Evolutionary conservation across 371 early-diverging fungal species (phyloP).

Genomic region (Rhizomucor pusillus): DNA sequence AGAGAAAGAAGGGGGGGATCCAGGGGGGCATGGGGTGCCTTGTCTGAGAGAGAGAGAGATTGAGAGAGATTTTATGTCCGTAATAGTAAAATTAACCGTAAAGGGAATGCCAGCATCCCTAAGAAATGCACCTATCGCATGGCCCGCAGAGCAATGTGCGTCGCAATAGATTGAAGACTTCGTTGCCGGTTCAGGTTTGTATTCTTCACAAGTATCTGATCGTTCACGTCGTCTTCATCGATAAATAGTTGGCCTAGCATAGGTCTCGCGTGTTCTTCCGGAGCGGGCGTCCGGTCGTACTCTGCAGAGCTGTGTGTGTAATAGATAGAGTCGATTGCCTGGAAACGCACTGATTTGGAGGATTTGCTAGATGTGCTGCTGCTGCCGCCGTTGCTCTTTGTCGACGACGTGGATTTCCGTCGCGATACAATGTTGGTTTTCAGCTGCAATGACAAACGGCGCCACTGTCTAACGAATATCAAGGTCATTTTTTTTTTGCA

Average conservation of each 20-base stretch:
- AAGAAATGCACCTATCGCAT: conserved; percentile 12
- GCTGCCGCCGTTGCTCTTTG: not conserved
- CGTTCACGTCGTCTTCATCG: conserved; percentile 13
- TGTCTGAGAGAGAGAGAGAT: not conserved
- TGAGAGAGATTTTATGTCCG: conserved; percentile 4
- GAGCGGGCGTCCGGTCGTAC: conserved; percentile 35
- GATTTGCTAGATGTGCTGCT: conserved; percentile 1
- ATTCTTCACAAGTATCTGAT: conserved; percentile 14
- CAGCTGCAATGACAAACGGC: conserved; percentile 10
- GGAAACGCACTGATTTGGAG: conserved; percentile 35
- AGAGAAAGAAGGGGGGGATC: not conserved
- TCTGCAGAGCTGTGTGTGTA: conserved; percentile 42
- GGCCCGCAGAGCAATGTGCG: conserved; percentile 22
- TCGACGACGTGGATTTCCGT: conserved; percentile 19
- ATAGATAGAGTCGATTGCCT: conserved; percentile 30
- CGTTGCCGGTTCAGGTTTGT: conserved; percentile 23
- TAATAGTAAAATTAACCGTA: conserved; percentile 10
- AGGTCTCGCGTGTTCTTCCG: conserved; percentile 14
- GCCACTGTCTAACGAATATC: conserved; percentile 11
- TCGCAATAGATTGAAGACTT: conserved; percentile 14
- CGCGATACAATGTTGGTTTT: conserved; percentile 10
- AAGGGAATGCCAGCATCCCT: conserved; percentile 2
- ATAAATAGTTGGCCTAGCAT: conserved; percentile 15
- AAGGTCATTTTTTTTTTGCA: not conserved
- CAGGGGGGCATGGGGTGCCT: not conserved